phyloP scores from a whole-genome alignment of 2,329 filamentous ascomycete species.

The Phialophora verrucosa region DNA sequence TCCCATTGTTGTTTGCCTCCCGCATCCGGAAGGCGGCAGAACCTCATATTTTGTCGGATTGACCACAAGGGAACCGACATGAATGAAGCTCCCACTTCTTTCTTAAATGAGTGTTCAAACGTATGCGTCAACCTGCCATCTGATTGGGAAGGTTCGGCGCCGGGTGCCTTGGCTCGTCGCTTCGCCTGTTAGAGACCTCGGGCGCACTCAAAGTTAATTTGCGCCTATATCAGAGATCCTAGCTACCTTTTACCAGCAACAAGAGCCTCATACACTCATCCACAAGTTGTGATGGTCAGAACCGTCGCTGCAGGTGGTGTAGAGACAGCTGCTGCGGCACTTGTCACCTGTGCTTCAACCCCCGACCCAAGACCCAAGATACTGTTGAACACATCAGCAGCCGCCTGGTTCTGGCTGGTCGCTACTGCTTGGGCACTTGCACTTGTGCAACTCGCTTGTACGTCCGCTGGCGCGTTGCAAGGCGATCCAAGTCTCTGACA shows the following conservation, averaged over 20 bases:
- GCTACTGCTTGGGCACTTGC: constrained; percentile 24
- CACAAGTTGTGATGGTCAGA: constrained; percentile 24
- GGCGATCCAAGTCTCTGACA: constrained; percentile 50
- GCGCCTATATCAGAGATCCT: neutral
- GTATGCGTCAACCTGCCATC: neutral
- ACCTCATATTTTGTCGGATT: neutral
- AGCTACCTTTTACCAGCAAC: neutral
- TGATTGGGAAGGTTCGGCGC: neutral
- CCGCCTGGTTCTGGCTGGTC: constrained; percentile 28
- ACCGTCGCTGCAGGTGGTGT: constrained; percentile 7
- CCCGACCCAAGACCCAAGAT: constrained; percentile 10
- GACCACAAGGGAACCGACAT: neutral
- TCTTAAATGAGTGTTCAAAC: neutral
- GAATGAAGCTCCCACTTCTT: neutral
- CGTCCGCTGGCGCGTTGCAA: constrained; percentile 44
- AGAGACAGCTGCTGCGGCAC: neutral
- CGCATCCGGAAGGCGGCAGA: neutral
- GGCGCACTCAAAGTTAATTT: neutral
- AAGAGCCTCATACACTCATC: neutral
- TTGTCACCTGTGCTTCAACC: neutral
- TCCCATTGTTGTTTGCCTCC: neutral
- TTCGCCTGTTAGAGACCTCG: neutral
- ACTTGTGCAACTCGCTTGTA: constrained; percentile 18
- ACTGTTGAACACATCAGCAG: constrained; percentile 27
- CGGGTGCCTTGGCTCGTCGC: neutral